Conservation (phyloP, 345 rosid genomes). For the Bruguiera sexangula region DNA sequence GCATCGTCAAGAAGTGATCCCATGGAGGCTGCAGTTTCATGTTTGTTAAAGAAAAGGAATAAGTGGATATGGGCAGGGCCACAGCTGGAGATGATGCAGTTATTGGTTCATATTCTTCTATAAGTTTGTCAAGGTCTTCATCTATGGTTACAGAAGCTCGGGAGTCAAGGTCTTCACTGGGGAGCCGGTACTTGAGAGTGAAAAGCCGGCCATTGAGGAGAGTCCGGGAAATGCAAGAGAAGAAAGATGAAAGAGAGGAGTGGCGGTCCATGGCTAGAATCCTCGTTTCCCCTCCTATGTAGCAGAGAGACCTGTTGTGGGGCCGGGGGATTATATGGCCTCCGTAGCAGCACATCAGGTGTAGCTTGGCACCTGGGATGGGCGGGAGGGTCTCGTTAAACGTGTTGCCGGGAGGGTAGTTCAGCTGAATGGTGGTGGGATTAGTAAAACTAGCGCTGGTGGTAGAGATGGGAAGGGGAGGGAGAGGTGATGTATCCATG, state of each 20-base stretch:
- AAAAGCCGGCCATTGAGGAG: slow-evolving; percentile 66
- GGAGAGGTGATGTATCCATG: slow-evolving; percentile 42
- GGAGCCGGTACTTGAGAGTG: slow-evolving; percentile 79
- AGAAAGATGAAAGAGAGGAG: slow-evolving; percentile 47
- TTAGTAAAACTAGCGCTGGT: slow-evolving; percentile 10
- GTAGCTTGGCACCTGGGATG: slow-evolving; percentile 61
- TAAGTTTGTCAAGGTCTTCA: slow-evolving; percentile 84
- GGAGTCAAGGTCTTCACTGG: slow-evolving; percentile 80
- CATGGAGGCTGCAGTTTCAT: slow-evolving; percentile 72
- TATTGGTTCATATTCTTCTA: slow-evolving; percentile 71
- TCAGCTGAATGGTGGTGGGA: slow-evolving; percentile 27
- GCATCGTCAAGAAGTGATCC: slow-evolving; percentile 60
- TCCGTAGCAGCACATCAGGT: slow-evolving; percentile 85
- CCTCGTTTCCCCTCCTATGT: slow-evolving; percentile 72
- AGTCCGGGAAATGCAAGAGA: slow-evolving; percentile 55
- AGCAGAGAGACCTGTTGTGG: slow-evolving; percentile 71
- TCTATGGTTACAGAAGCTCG: slow-evolving; percentile 69
- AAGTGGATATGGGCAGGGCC: slow-evolving; percentile 50
- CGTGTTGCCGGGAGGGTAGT: slow-evolving; percentile 15
- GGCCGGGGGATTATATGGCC: slow-evolving; percentile 95
- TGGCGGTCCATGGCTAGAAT: slow-evolving; percentile 61
- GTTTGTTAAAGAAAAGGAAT: slow-evolving; percentile 63
- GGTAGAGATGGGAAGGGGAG: slow-evolving; percentile 13
- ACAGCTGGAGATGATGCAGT: slow-evolving; percentile 28
- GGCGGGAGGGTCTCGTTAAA: slow-evolving; percentile 45